These are phyloP conservation scores for Tuber aestivum DNA, from an alignment of 495 filamentous ascomycete species.

Conservation along the genomic window DNA sequence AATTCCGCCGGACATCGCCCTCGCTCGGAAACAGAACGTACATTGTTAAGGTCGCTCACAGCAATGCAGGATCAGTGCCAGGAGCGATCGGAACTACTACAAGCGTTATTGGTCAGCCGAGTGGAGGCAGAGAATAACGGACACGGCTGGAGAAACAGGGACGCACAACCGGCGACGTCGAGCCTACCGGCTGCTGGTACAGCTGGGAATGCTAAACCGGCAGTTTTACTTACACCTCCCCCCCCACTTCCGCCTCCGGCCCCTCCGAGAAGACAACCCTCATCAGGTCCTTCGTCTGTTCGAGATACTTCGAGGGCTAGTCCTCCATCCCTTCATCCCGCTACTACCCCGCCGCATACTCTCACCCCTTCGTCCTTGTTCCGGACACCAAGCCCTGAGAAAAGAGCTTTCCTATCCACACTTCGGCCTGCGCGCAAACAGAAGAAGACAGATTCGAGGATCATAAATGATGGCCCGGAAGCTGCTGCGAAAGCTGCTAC, in stretches of 20 bases:
- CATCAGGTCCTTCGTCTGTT: background rate
- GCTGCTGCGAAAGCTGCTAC: slow-evolving; percentile 80
- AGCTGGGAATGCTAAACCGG: background rate
- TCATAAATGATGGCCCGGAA: slow-evolving; percentile 41
- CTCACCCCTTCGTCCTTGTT: slow-evolving; percentile 45
- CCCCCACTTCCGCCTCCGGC: slow-evolving; percentile 58
- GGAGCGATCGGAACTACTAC: slow-evolving; percentile 82
- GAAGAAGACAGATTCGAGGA: slow-evolving; percentile 42
- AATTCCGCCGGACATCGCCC: slow-evolving; percentile 72
- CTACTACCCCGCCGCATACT: slow-evolving; percentile 16
- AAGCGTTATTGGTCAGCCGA: slow-evolving; percentile 71
- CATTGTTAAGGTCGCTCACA: slow-evolving; percentile 71
- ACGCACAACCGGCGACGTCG: background rate
- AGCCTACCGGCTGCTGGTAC: background rate
- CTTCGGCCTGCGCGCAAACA: slow-evolving; percentile 51
- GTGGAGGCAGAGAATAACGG: slow-evolving; percentile 50
- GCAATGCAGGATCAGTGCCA: slow-evolving; percentile 88
- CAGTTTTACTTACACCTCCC: slow-evolving; percentile 47
- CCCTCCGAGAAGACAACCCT: slow-evolving; percentile 32
- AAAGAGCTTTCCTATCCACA: slow-evolving; percentile 76
- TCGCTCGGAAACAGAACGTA: slow-evolving; percentile 76
- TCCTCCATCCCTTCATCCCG: background rate
- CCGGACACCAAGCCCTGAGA: slow-evolving; percentile 74
- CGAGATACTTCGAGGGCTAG: background rate
- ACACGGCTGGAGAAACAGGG: slow-evolving; percentile 27